These are phyloP conservation scores for Thermoascus crustaceus DNA, from an alignment of 2,329 filamentous ascomycete species.

Conservation along the genomic window DNA sequence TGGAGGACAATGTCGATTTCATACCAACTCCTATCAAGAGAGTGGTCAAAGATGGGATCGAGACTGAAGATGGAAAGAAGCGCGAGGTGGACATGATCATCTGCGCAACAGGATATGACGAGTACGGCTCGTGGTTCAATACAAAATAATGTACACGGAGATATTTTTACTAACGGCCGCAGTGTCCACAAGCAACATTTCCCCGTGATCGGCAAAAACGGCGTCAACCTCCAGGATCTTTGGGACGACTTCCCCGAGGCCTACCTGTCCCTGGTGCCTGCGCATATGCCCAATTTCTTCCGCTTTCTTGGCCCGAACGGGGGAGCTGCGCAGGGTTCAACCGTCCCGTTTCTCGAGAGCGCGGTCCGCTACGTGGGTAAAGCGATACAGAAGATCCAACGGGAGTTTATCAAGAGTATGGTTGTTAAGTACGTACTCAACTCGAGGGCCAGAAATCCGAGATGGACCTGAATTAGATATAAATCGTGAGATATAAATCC, in stretches of 20 bases:
- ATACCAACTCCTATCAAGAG: slow-evolving; percentile 10
- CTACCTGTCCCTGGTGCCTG: not conserved
- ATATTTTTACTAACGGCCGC: no score
- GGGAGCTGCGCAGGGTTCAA: no score
- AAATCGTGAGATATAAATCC: no score
- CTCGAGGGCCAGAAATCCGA: no score
- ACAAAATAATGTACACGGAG: no score
- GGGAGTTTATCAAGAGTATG: no score
- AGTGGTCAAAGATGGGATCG: slow-evolving; percentile 13
- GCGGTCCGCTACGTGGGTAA: no score
- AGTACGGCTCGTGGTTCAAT: no score
- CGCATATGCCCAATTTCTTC: not conserved
- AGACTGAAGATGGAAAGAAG: slow-evolving; percentile 13
- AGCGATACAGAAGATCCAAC: no score
- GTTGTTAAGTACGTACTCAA: no score
- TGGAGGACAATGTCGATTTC: slow-evolving; percentile 15
- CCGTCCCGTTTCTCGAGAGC: no score
- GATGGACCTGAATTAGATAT: no score
- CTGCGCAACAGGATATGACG: slow-evolving; percentile 32
- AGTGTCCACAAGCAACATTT: not conserved
- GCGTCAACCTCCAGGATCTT: not conserved
- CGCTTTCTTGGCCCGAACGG: not conserved
- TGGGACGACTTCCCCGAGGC: not conserved
- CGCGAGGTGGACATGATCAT: slow-evolving; percentile 18
- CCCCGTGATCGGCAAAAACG: not conserved